These are phyloP conservation scores for Trichodelitschia bisporula DNA, from an alignment of 495 filamentous ascomycete genomes.

Conservation along the genomic window DNA sequence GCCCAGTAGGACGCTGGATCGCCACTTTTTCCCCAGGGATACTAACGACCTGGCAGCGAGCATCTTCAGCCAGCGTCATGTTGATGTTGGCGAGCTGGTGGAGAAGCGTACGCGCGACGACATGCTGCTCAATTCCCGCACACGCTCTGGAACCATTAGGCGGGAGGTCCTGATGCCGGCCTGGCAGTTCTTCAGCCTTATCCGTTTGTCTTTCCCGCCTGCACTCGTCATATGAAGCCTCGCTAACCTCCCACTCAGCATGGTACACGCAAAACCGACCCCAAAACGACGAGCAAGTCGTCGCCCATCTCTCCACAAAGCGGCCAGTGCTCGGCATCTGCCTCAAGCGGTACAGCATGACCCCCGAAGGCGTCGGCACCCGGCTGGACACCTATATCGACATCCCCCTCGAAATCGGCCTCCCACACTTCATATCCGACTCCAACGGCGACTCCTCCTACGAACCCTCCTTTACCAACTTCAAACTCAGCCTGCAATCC, in stretches of 20 bases:
- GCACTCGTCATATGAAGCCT: background rate
- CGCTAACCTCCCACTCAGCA: conserved; percentile 13
- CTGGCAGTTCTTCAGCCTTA: conserved; percentile 90
- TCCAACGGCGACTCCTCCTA: conserved; percentile 27
- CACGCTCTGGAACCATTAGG: conserved; percentile 26
- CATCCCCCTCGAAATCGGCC: conserved; percentile 66
- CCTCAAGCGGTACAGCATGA: conserved; percentile 69
- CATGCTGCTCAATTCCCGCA: conserved; percentile 6
- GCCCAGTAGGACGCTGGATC: conserved; percentile 14
- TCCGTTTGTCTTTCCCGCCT: conserved; percentile 33
- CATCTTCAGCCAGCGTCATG: conserved; percentile 35
- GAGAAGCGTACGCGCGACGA: conserved; percentile 5
- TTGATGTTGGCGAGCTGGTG: conserved; percentile 8
- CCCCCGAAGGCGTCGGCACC: conserved; percentile 35
- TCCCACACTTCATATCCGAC: conserved; percentile 77
- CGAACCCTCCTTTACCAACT: conserved; percentile 47
- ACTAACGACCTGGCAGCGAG: conserved; percentile 29
- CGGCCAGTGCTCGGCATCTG: conserved; percentile 78
- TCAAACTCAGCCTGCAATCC: conserved; percentile 74
- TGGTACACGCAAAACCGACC: conserved; percentile 50
- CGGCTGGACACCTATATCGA: conserved; percentile 64
- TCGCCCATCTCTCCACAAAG: conserved; percentile 43
- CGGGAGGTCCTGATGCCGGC: conserved; percentile 88
- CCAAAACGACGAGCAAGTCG: conserved; percentile 40
- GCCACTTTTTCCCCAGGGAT: conserved; percentile 3